Evolutionary conservation across 164 flowering plant genomes (phyloP).

Genomic region (Houttuynia cordata): DNA sequence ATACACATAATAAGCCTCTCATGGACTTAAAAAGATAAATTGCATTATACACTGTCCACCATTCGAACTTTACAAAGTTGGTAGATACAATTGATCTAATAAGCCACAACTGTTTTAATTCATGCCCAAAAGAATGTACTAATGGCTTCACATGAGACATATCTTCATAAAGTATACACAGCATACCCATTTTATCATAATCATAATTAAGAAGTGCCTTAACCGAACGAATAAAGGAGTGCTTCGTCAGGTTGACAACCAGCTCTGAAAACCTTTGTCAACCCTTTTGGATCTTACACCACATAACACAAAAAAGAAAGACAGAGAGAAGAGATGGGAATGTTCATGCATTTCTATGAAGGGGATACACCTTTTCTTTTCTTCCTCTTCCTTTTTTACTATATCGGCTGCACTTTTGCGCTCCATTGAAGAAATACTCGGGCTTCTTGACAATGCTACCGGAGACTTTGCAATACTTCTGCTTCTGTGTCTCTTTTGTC

Average conservation of each 20-base stretch:
- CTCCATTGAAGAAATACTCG: conserved; percentile 47
- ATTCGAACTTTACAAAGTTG: too few relatives aligned
- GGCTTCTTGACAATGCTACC: conserved; percentile 44
- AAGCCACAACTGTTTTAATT: too few relatives aligned
- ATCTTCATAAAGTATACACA: too few relatives aligned
- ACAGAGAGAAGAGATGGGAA: neutral
- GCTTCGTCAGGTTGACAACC: neutral
- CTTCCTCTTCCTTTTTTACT: conserved; percentile 69
- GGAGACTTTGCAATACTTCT: conserved; percentile 61
- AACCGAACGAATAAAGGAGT: neutral
- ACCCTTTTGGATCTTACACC: neutral
- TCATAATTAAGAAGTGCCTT: too few relatives aligned
- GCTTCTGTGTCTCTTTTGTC: conserved; percentile 58
- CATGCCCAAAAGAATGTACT: too few relatives aligned
- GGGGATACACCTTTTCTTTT: conserved; percentile 68
- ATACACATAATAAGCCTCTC: too few relatives aligned
- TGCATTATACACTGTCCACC: too few relatives aligned
- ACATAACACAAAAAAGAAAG: neutral
- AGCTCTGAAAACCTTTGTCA: too few relatives aligned
- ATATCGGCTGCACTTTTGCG: conserved; percentile 47
- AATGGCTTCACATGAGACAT: too few relatives aligned
- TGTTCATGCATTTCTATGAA: neutral
- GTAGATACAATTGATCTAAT: too few relatives aligned
- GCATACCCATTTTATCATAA: too few relatives aligned
- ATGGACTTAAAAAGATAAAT: too few relatives aligned